Evolutionary conservation across 192 early-diverging fungal genomes (phyloP).

Genomic region (Geranomyces michiganensis): DNA sequence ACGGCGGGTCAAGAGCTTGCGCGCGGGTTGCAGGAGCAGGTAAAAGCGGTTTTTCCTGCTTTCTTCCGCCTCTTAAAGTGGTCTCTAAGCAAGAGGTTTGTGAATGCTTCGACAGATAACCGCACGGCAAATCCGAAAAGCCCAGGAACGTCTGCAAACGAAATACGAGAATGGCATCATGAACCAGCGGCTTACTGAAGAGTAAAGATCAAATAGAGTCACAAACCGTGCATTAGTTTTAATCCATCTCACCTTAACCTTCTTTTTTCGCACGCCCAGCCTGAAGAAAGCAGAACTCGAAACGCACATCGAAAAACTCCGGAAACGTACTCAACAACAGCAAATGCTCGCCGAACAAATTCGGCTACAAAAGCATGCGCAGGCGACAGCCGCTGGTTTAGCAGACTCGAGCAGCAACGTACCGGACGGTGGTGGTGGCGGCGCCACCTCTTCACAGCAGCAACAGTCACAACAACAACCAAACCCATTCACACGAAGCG

Average conservation of each 20-base stretch:
- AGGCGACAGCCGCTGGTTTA: background rate
- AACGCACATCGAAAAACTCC: conserved; percentile 49
- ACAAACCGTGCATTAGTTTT: too few species aligned
- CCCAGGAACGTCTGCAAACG: conserved; percentile 18
- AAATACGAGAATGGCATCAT: conserved; percentile 43
- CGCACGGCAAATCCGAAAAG: conserved; percentile 22
- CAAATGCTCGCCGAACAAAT: conserved; percentile 49
- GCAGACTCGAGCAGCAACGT: conserved; percentile 10
- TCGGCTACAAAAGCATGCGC: conserved; percentile 10
- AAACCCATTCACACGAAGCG: conserved; percentile 51
- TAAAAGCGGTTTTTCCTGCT: conserved; percentile 2
- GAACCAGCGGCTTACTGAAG: conserved; percentile 39
- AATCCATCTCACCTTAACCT: too few species aligned
- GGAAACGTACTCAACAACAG: conserved; percentile 36
- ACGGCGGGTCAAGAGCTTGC: conserved; percentile 32
- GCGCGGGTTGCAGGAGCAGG: conserved; percentile 45
- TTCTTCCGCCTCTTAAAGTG: background rate
- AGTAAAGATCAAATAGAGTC: conserved; percentile 33
- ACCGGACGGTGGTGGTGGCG: too few species aligned
- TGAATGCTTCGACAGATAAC: conserved; percentile 37
- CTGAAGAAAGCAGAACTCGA: conserved; percentile 44
- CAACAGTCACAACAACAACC: conserved; percentile 23
- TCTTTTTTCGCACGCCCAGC: conserved; percentile 22
- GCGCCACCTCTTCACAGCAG: background rate
- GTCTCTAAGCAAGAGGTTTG: conserved; percentile 1